These are phyloP conservation scores for Tephrocybe rancida DNA, from an alignment of 768 basidiomycete species.

Conservation along the genomic window DNA sequence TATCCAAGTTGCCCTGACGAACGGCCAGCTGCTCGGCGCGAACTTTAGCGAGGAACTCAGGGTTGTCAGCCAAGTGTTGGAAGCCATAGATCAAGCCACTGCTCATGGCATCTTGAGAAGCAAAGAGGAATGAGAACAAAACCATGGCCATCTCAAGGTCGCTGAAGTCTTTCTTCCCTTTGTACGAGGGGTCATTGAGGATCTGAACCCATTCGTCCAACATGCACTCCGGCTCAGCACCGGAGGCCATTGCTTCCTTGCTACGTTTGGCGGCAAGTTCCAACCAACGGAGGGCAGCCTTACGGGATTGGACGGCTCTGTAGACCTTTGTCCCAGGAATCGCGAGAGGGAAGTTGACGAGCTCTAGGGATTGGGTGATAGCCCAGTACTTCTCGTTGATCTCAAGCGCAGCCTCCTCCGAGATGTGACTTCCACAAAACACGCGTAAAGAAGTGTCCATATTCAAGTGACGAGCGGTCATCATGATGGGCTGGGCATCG, in stretches of 20 bases:
- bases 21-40: constrained; percentile 88
- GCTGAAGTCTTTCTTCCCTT: constrained; percentile 85
- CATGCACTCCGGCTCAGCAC: constrained; percentile 84
- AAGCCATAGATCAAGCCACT: constrained; percentile 94
- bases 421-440: constrained; percentile 92
- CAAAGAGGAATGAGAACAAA: constrained; percentile 95
- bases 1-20: constrained; percentile 75
- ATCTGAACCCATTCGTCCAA: constrained; percentile 89
- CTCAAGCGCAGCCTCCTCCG: constrained; percentile 73
- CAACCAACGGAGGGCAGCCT: constrained; percentile 80
- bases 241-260: constrained; percentile 81
- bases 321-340: constrained; percentile 96
- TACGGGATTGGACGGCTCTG: constrained; percentile 90
- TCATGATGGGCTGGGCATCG: constrained; percentile 72
- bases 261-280: constrained; percentile 76
- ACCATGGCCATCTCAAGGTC: constrained; percentile 98
- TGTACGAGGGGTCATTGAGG: constrained; percentile 65
- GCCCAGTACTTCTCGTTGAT: constrained; percentile 96
- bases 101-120: constrained; percentile 97
- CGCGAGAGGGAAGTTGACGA: constrained; percentile 98
- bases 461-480: constrained; percentile 89
- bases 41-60: constrained; percentile 85
- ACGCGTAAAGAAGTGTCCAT: constrained; percentile 97
- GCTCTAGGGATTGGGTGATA: constrained; percentile 92
- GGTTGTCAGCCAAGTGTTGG: constrained; percentile 94